Conservation (phyloP, 129 eudicot genomes). For the Cynara cardunculus region DNA sequence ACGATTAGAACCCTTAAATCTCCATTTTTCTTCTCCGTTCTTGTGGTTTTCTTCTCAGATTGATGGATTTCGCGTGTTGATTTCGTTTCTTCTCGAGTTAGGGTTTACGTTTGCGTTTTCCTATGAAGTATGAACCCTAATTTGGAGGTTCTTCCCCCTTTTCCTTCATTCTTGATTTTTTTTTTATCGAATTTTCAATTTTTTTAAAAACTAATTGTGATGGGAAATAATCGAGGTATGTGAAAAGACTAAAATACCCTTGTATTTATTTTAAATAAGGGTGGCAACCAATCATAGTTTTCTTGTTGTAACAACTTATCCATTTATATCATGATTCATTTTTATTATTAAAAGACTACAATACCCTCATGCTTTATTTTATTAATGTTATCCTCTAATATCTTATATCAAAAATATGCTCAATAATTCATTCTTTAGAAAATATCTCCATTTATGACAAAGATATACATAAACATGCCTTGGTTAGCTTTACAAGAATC, state of each 20-base stretch:
- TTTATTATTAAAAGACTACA: not conserved
- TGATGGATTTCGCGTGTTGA: slow-evolving; percentile 6
- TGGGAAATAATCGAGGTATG: slow-evolving; percentile 12
- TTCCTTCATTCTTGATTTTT: slow-evolving; percentile 9
- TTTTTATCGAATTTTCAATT: not conserved
- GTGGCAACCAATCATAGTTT: slow-evolving; percentile 5
- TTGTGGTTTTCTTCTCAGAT: not conserved
- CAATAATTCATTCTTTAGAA: too few relatives aligned
- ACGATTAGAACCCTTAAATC: not conserved
- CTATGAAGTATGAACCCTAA: slow-evolving; percentile 18
- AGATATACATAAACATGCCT: too few relatives aligned
- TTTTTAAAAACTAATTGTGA: slow-evolving; percentile 14
- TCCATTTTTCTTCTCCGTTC: not conserved
- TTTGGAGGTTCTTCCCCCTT: slow-evolving; percentile 34
- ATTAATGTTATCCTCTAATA: too few relatives aligned
- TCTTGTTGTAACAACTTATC: not conserved
- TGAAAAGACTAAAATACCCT: slow-evolving; percentile 21
- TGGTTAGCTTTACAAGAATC: not conserved
- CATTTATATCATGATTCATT: not conserved
- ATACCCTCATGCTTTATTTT: not conserved
- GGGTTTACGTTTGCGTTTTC: slow-evolving; percentile 11
- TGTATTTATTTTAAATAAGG: not conserved
- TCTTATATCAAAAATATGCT: too few relatives aligned
- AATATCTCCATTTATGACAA: too few relatives aligned
- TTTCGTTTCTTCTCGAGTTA: not conserved